Evolutionary conservation across 306 rosid species (phyloP).

Genomic region (Prunus mume): DNA sequence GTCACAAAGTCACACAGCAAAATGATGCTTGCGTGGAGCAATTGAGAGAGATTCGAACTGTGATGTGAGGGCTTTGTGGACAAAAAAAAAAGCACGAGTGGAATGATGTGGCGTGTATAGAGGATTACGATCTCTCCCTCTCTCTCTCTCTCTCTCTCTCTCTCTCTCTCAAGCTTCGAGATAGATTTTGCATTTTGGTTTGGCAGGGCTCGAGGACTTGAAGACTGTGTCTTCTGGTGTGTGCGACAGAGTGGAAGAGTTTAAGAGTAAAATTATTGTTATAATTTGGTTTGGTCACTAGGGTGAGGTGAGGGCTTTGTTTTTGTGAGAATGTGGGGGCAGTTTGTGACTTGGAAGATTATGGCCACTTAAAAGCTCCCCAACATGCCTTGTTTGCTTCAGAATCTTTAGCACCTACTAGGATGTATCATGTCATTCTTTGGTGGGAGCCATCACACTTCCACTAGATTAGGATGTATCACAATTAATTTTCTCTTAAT

Average conservation of each 20-base stretch:
- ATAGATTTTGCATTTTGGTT: slow-evolving; percentile 52
- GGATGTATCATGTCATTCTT: slow-evolving; percentile 33
- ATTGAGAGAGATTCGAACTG: slow-evolving; percentile 51
- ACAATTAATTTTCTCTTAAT: background rate
- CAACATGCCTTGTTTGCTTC: slow-evolving; percentile 55
- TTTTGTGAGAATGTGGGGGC: slow-evolving; percentile 49
- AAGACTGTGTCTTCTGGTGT: background rate
- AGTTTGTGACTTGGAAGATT: slow-evolving; percentile 24
- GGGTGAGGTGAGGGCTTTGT: slow-evolving; percentile 28
- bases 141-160: slow-evolving; percentile 8
- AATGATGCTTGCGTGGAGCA: slow-evolving; percentile 65
- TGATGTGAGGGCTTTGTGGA: slow-evolving; percentile 14
- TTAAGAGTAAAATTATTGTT: slow-evolving; percentile 14
- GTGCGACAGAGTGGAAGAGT: slow-evolving; percentile 14
- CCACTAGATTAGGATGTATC: slow-evolving; percentile 21
- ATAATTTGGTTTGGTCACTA: slow-evolving; percentile 60
- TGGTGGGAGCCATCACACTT: slow-evolving; percentile 40
- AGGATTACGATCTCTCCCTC: slow-evolving; percentile 13
- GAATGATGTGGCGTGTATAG: slow-evolving; percentile 54
- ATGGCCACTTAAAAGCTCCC: slow-evolving; percentile 42
- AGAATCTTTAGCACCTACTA: slow-evolving; percentile 33
- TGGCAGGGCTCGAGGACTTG: slow-evolving; percentile 60
- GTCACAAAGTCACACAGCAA: slow-evolving; percentile 43
- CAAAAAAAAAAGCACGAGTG: slow-evolving; percentile 40
- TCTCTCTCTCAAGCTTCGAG: slow-evolving; percentile 48